Evolutionary conservation across 768 basidiomycete genomes (phyloP), one percentile per base, ranked within the genome.

Genomic region (Psilocybe subaeruginosa): DNA sequence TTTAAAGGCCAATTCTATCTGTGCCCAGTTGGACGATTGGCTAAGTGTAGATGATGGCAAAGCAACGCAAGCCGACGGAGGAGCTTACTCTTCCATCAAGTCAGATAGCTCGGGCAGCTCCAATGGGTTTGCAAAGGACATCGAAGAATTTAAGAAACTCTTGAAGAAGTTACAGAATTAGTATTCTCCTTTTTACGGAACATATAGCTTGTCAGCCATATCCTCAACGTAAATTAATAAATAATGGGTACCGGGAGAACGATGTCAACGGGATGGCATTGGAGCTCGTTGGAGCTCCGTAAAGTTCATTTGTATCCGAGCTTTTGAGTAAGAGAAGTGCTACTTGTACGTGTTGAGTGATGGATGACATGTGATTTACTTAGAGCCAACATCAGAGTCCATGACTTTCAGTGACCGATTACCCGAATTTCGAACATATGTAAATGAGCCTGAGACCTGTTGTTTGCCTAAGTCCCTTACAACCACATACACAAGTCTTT

Each of bases 21-120:
- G 75, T 19, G 71, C 81, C 23, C 95, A 96, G 74, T 78, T 98
- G 46, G 89, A 95, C 66, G 79, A 85, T 59, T 97, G 93, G 93
- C 78, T 92, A 37, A 68, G 73, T 3, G 74, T 83, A 57, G 95
- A 97, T 68, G 95, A 97, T 67, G 91, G 91, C 2, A 83, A 78
- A 64, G 51, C 77, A 4, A 86, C 85, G 2, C 69, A 76, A 0
- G 70, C 75, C 27, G 91, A 92, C 59, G 89, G 88, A 11, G 86
- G 79, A 8, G 77, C 74, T 47, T 71, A 74, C 39, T 69, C 70
- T 11, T 69, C 67, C 35, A 68, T 63, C 58, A 76, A 73, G 59
- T 41, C 54, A 31, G 71, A 71, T 8, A 76, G 77, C 46, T 73
- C 78, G 8, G 74, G 80, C 17, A 86, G 84, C 65, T 76, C 77